Evolutionary conservation across 805 yeast genomes (phyloP).

Genomic region (Kodamaea leandrae): DNA sequence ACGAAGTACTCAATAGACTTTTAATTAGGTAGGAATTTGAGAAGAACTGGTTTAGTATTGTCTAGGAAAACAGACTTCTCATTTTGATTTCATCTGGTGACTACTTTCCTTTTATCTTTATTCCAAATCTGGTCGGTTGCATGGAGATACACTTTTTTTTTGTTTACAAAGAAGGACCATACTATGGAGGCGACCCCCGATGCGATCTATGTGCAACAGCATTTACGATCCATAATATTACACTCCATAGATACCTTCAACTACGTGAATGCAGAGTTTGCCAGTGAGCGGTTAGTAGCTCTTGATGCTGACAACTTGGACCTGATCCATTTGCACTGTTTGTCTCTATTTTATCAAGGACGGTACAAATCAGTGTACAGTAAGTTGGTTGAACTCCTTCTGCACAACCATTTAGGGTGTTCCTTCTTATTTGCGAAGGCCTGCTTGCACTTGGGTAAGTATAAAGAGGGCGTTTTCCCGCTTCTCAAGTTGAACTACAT

Average conservation of each 20-base stretch:
- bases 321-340: slow-evolving; percentile 66
- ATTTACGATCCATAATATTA: slow-evolving; percentile 58
- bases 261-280: slow-evolving; percentile 75
- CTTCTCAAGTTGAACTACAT: slow-evolving; percentile 28
- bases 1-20: too few species aligned
- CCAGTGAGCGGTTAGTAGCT: slow-evolving; percentile 77
- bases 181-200: slow-evolving; percentile 12
- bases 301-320: slow-evolving; percentile 54
- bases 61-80: too few species aligned
- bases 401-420: slow-evolving; percentile 68
- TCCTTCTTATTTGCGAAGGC: slow-evolving; percentile 70
- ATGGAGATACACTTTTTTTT: not conserved
- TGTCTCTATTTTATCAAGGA: slow-evolving; percentile 57
- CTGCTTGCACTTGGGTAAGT: slow-evolving; percentile 53
- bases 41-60: too few species aligned
- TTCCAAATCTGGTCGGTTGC: too few species aligned
- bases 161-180: slow-evolving; percentile 1
- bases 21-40: too few species aligned
- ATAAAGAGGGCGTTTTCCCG: slow-evolving; percentile 59
- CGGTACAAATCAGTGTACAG: slow-evolving; percentile 64
- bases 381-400: slow-evolving; percentile 23
- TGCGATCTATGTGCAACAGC: slow-evolving; percentile 29
- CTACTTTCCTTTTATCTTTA: too few species aligned
- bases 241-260: slow-evolving; percentile 72
- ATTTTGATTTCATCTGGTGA: too few species aligned